Conservation (phyloP, 1,139 yeast genomes). For the Protomyces macrosporus region DNA sequence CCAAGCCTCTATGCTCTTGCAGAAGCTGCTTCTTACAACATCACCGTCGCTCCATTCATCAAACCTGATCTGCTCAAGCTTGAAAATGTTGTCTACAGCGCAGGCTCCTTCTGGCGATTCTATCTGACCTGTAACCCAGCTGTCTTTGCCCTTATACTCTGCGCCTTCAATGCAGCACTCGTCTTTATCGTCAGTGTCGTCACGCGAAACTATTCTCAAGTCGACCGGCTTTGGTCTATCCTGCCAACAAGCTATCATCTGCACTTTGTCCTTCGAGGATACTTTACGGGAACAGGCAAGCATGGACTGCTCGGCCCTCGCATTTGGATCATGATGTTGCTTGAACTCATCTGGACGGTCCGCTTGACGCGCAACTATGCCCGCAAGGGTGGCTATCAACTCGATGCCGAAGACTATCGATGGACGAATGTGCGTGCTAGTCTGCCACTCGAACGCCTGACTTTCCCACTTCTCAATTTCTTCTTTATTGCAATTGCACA, state of each 20-base stretch:
- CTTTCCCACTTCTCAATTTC: constrained; percentile 27
- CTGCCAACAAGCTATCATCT: constrained; percentile 30
- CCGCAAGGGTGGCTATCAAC: constrained; percentile 33
- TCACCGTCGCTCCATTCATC: constrained; percentile 17
- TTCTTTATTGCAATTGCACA: constrained; percentile 30
- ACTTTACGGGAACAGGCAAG: constrained; percentile 16
- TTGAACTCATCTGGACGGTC: constrained; percentile 29
- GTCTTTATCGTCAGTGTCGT: constrained; percentile 14
- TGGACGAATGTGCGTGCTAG: constrained; percentile 29
- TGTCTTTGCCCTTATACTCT: constrained; percentile 9
- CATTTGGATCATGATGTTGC: constrained; percentile 18
- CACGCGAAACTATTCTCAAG: constrained; percentile 29
- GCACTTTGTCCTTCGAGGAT: constrained; percentile 26
- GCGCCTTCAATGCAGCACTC: constrained; percentile 8
- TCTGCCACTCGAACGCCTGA: constrained; percentile 7
- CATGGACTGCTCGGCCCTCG: constrained; percentile 26
- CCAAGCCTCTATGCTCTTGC: not conserved
- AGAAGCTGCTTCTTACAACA: constrained; percentile 8
- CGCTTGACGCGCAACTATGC: constrained; percentile 32
- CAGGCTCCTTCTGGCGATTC: constrained; percentile 11
- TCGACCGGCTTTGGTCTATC: constrained; percentile 32
- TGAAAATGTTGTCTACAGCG: constrained; percentile 7
- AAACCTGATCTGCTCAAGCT: constrained; percentile 9
- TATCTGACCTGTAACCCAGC: constrained; percentile 21
- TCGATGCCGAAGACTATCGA: constrained; percentile 32